Percentiles rank a stretch among this genome's conserved stretches.
Conservation (phyloP, 108 stramenopile species). For the Pelagomonas calceolata region DNA sequence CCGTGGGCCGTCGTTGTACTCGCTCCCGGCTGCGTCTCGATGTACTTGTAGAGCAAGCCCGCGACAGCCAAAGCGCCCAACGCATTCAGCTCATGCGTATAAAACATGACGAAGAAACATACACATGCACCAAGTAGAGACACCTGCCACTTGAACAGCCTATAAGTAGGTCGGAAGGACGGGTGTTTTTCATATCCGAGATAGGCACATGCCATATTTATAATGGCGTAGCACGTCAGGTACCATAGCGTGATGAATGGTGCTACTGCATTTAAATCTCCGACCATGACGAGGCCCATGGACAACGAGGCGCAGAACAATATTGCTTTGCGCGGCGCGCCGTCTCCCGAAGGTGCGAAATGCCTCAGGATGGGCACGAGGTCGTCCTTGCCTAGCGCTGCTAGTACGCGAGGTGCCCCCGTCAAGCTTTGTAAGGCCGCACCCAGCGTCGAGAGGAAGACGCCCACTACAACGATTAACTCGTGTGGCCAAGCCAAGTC, state of each 20-base stretch:
- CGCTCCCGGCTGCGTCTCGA: conserved; percentile 15
- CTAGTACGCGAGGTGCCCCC: conserved; percentile 37
- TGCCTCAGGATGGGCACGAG: conserved; percentile 22
- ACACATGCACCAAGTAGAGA: conserved; percentile 23
- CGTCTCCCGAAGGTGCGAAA: conserved; percentile 13
- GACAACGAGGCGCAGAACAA: no score
- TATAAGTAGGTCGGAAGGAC: conserved; percentile 38
- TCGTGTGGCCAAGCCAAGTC: conserved; percentile 28
- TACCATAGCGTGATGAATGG: conserved; percentile 44
- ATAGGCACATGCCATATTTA: conserved; percentile 39
- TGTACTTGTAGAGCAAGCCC: conserved; percentile 27
- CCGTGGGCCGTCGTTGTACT: no score
- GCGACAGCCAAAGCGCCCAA: conserved; percentile 26
- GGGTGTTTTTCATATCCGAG: conserved; percentile 26
- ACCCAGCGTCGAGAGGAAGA: conserved; percentile 33
- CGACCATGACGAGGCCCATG: conserved; percentile 10
- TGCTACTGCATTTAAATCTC: conserved; percentile 38
- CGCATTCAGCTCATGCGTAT: conserved; percentile 26
- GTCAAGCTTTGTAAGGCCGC: conserved; percentile 39
- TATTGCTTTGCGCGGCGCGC: conserved; percentile 9
- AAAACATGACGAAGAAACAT: conserved; percentile 42
- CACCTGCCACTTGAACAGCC: conserved; percentile 31
- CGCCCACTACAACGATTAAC: conserved; percentile 33
- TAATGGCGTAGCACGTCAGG: conserved; percentile 35
- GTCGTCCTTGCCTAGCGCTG: conserved; percentile 37